Evolutionary conservation across 1,139 yeast species (phyloP).

Genomic region (Williopsis jadinii): DNA sequence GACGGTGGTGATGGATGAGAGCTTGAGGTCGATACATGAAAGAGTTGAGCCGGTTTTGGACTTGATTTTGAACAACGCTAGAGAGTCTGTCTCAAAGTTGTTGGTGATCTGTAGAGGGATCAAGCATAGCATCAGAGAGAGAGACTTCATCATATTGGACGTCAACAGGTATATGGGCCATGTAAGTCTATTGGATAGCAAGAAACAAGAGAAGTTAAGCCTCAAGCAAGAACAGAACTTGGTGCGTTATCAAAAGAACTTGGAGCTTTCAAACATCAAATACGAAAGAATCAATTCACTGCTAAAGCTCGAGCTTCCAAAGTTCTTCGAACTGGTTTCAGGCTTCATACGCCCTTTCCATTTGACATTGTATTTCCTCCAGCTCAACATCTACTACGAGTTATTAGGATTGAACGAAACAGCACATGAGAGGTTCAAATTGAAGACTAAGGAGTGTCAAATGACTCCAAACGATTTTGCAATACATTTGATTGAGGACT

Average conservation of each 20-base stretch:
- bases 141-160: constrained; percentile 32
- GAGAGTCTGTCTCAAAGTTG: constrained; percentile 22
- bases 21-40: constrained; percentile 11
- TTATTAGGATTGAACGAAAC: constrained; percentile 19
- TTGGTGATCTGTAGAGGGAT: constrained; percentile 22
- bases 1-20: background rate
- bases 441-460: constrained; percentile 7
- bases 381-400: constrained; percentile 29
- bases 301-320: constrained; percentile 35
- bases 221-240: constrained; percentile 32
- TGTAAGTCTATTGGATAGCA: constrained; percentile 10
- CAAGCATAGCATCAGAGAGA: constrained; percentile 23
- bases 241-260: constrained; percentile 21
- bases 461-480: constrained; percentile 3
- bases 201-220: constrained; percentile 24
- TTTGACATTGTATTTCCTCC: constrained; percentile 27
- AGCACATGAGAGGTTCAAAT: constrained; percentile 9
- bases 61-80: constrained; percentile 14
- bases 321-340: constrained; percentile 26
- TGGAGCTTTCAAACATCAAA: constrained; percentile 21
- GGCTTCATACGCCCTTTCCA: constrained; percentile 21
- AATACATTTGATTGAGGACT: constrained; percentile 3
- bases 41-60: constrained; percentile 19
- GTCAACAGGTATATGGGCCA: constrained; percentile 26
- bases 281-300: constrained; percentile 30